Evolutionary conservation across 345 rosid genomes (phyloP), one percentile per base, ranked within the genome.

Genomic region (Lepidium didymum): DNA sequence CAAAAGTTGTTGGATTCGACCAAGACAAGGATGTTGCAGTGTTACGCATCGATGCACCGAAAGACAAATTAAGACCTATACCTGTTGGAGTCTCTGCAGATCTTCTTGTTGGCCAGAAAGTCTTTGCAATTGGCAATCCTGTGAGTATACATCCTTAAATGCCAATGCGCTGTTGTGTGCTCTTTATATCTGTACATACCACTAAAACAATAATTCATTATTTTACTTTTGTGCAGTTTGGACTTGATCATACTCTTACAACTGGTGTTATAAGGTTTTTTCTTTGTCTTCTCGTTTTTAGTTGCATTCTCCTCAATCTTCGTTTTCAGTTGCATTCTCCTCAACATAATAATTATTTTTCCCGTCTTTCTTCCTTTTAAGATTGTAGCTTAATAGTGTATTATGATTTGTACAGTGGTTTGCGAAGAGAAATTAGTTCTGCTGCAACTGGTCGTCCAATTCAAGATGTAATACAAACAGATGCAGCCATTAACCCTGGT

Each of bases 401-500:
- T 67, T 62, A 49, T 81, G 34, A 62, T 63, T 7, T 43, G 29
- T 78, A 38, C 72, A 90, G 98, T 71, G 98, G 98, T 27, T 91
- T 90, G 31, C 89, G 92, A 12, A 85, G 98, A 75, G 97, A 93
- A 77, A 93, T 93, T 65, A 93, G 96, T 80, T 90, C 96, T 68
- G 98, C 98, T 64, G 98, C 98, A 12, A 93, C 96, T 0, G 98
- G 98, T 51, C 97, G 96, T 63, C 98, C 98, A 14, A 93, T 93
- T 78, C 98, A 93, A 78, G 98, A 93, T 80, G 97, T 93, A 62
- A 90, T 93, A 81, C 97, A 93, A 77, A 93, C 96, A 10, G 98
- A 93, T 84, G 97, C 98, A 49, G 96, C 97, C 21, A 93, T 93
- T 65, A 93, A 93, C 77, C 98, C 98, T 56, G 97, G 98, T 23